phyloP scores from a whole-genome alignment of 345 rosid genomes.

The Camelina hispida region DNA sequence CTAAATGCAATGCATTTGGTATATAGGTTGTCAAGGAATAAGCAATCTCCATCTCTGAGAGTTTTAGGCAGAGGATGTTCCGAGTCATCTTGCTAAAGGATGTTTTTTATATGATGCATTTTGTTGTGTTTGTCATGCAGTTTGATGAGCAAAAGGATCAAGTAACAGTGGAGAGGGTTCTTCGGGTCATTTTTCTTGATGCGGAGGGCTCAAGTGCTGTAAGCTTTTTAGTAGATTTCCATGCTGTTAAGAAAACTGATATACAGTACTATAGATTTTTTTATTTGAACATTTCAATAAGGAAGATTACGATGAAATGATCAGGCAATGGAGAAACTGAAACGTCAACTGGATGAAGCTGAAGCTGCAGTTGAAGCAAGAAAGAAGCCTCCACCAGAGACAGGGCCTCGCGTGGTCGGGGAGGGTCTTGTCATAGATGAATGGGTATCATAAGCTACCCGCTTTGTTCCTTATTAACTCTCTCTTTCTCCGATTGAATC shows the following conservation, averaged over 20 bases:
- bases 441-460: constrained; percentile 62
- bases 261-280: not conserved
- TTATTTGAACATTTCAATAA: not conserved
- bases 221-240: constrained; percentile 34
- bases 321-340: constrained; percentile 83
- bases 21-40: not conserved
- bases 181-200: constrained; percentile 82
- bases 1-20: not conserved
- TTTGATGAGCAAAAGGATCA: constrained; percentile 95
- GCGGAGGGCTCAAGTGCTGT: constrained; percentile 76
- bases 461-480: no score
- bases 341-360: constrained; percentile 84
- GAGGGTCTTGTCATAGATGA: constrained; percentile 98
- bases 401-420: constrained; percentile 76
- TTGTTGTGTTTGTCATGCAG: constrained; percentile 48
- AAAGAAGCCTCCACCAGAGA: constrained; percentile 83
- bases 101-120: not conserved
- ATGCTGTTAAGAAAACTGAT: not conserved
- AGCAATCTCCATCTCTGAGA: not conserved
- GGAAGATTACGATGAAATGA: constrained; percentile 13
- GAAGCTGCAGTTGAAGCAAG: constrained; percentile 92
- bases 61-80: not conserved
- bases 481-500: not conserved
- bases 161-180: constrained; percentile 75
- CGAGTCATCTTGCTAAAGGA: no score